Evolutionary conservation across 1,284 basidiomycete genomes (phyloP), one percentile per base, ranked within the genome.

Genomic region (Leccinum angustisporum): DNA sequence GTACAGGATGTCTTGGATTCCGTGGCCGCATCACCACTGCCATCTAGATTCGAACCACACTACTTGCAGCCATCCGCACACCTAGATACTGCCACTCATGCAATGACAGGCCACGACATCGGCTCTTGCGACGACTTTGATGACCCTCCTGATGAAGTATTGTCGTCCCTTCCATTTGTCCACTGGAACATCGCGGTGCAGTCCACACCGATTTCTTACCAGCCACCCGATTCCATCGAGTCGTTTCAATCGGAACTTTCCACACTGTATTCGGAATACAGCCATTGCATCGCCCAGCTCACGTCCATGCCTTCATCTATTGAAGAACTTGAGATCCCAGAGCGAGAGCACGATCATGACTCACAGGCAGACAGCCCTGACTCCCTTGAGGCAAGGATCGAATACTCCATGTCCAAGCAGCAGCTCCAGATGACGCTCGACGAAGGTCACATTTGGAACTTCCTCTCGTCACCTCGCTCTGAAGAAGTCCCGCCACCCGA

Each of bases 401-500:
- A 83, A 57, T 77, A 82, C 53, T 78, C 78, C 7, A 82, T 89
- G 79, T 88, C 88, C 40, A 90, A 86, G 72, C 78, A 78, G 2
- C 90, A 92, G 66, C 72, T 82, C 33, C 80, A 84, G 61, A 80
- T 92, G 50, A 81, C 81, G 1, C 60, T 81, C 4, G 85, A 88
- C 55, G 90, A 92, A 72, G 84, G 83, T 36, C 72, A 75, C 56
- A 72, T 92, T 53, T 92, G 91, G 91, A 70, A 80, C 5, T 67
- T 77, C 4, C 70, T 89, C 16, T 68, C 70, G 36, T 21, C 38
- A 2, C 61, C 61, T 1, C 56, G 60, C 8, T 56, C 65, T 10
- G 62, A 64, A 36, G 38, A 36, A 36, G 34, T 18, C 6, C 54
- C 63, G 5, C 51, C 64, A 30, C 61, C 36, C 36, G 66, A 72